Percentiles rank a stretch among this genome's conserved stretches.
Conservation (phyloP, 768 basidiomycete species). For the Kwoniella sp. region DNA sequence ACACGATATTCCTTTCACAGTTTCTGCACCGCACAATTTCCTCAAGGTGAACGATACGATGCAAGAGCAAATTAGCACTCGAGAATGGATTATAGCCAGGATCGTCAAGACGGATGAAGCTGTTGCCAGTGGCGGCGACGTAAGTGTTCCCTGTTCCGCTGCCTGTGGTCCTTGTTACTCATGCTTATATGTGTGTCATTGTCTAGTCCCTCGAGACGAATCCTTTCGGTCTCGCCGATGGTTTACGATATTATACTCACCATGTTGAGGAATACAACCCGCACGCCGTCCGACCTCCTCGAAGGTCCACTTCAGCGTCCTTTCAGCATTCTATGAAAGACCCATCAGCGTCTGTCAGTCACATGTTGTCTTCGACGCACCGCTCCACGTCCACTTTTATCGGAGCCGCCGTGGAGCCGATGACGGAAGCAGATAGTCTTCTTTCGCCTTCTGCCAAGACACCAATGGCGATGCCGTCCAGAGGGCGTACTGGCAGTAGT, state of each 20-base stretch:
- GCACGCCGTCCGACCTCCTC: slow-evolving; percentile 18
- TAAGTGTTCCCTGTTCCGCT: slow-evolving; percentile 20
- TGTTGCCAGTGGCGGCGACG: slow-evolving; percentile 44
- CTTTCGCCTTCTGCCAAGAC: slow-evolving; percentile 4
- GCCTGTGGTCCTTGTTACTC: background rate
- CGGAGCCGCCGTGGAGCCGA: background rate
- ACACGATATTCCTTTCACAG: too few relatives aligned
- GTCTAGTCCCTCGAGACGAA: slow-evolving; percentile 27
- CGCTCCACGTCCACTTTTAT: slow-evolving; percentile 1
- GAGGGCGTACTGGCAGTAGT: slow-evolving; percentile 10
- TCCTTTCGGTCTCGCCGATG: slow-evolving; percentile 54
- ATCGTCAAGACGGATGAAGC: slow-evolving; percentile 52
- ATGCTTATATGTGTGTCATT: too few relatives aligned
- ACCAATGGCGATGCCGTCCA: slow-evolving; percentile 4
- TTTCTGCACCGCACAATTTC: slow-evolving; percentile 97
- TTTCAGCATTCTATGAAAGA: slow-evolving; percentile 2
- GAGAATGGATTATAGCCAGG: slow-evolving; percentile 66
- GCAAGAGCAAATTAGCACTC: slow-evolving; percentile 81
- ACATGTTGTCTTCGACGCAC: slow-evolving; percentile 21
- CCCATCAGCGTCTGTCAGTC: slow-evolving; percentile 3
- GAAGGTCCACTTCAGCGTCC: slow-evolving; percentile 28
- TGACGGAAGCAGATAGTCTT: slow-evolving; percentile 4
- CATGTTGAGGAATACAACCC: slow-evolving; percentile 51
- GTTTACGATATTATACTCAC: slow-evolving; percentile 49
- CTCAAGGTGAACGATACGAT: slow-evolving; percentile 82